Conservation (phyloP, 768 basidiomycete genomes). For the Lyophyllum semitale region DNA sequence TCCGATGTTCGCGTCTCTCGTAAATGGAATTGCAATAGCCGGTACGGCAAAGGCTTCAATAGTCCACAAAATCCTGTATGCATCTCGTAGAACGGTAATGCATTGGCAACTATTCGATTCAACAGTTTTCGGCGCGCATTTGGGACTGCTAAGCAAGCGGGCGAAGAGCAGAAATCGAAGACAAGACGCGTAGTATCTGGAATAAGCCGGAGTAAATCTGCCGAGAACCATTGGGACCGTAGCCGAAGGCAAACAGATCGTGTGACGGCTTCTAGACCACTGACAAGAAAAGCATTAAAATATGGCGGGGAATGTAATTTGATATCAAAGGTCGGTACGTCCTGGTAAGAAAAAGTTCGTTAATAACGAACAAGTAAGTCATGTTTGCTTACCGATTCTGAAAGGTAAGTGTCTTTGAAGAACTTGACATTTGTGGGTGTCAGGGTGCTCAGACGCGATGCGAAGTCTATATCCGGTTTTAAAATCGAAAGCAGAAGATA, state of each 20-base stretch:
- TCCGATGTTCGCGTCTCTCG: conserved; percentile 39
- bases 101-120: conserved; percentile 38
- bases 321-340: conserved; percentile 31
- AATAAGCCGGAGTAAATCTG: conserved; percentile 45
- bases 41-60: conserved; percentile 34
- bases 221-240: conserved; percentile 49
- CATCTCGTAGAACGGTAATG: conserved; percentile 25
- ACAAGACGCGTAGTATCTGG: conserved; percentile 39
- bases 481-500: not conserved
- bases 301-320: conserved; percentile 33
- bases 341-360: conserved; percentile 9
- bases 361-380: not conserved
- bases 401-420: conserved; percentile 38
- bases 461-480: conserved; percentile 29
- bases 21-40: conserved; percentile 46
- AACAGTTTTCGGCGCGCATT: conserved; percentile 39
- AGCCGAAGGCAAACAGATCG: conserved; percentile 43
- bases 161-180: conserved; percentile 45
- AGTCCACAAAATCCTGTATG: conserved; percentile 32
- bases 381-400: conserved; percentile 22
- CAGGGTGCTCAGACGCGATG: conserved; percentile 33
- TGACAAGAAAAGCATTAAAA: conserved; percentile 47
- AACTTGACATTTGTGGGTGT: conserved; percentile 39
- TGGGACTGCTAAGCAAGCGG: conserved; percentile 33
- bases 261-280: conserved; percentile 45